Base-by-base conservation (phyloP, 441 rosid species). In the Gossypium schwendimanii region DNA sequence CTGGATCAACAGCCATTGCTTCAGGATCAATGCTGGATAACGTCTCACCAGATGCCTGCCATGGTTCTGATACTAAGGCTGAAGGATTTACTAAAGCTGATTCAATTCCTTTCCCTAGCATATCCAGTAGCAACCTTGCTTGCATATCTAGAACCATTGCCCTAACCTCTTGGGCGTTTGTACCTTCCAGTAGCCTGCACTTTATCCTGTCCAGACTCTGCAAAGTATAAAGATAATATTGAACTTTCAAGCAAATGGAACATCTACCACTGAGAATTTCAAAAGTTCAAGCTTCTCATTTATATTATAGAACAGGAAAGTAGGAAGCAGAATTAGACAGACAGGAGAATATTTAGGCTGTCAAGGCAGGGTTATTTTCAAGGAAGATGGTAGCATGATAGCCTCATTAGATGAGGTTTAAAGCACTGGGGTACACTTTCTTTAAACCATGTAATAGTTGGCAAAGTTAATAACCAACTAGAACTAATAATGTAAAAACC, bases 141-240 rank as follows among this genome's bases (percentile, higher is more conserved):
- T 96, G 98, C 99, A 96, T 96, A 78, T 96, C 99, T 70, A 96
- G 82, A 80, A 96, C 99, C 99, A 96, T 92, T 81, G 99, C 99
- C 81, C 98, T 92, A 68, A 93, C 98, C 86, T 96, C 99, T 84
- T 96, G 99, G 72, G 98, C 98, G 81, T 92, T 93, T 80, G 91
- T 89, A 78, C 99, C 99, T 87, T 96, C 99, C 77, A 96, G 82
- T 63, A 96, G 84, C 82, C 99, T 87, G 80, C 99, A 96, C 81
- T 96, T 96, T 81, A 96, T 92, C 82, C 97, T 88, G 87, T 96
- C 99, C 63, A 96, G 88, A 79, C 91, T 93, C 99, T 96, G 93
- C 89, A 85, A 64, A 65, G 78, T 54, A 79, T 44, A 65, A 73
- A 28, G 59, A 26, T 15, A 21, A 67, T 23, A 45, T 15, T 26